These are phyloP conservation scores for Trichoderma sp. DNA, from an alignment of 2,329 filamentous ascomycete genomes.

Conservation along the genomic window DNA sequence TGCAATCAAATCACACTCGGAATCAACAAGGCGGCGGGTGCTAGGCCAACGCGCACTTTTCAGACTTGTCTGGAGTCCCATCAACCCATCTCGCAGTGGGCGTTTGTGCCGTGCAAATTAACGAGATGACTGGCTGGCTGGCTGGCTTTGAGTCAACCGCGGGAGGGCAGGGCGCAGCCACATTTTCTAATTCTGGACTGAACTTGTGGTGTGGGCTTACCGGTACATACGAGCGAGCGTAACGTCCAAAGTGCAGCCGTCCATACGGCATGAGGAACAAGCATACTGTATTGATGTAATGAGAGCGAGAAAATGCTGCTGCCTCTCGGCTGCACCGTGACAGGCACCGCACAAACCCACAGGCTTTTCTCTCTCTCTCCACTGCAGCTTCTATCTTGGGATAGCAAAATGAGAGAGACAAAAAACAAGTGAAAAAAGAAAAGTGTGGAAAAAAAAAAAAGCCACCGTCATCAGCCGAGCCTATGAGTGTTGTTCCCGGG, in stretches of 20 bases:
- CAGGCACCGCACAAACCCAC: conserved; percentile 20
- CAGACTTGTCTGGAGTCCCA: not conserved
- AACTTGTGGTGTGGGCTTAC: conserved; percentile 30
- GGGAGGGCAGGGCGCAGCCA: conserved; percentile 41
- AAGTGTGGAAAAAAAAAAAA: not conserved
- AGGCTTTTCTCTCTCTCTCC: conserved; percentile 13
- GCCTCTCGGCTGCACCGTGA: conserved; percentile 38
- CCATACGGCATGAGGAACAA: conserved; percentile 9
- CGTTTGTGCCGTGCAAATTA: conserved; percentile 14
- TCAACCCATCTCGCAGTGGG: not conserved
- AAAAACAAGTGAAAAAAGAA: not conserved
- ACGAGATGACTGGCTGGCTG: conserved; percentile 10
- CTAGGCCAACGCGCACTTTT: not conserved
- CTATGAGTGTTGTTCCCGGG: conserved; percentile 1
- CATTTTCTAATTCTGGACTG: conserved; percentile 45
- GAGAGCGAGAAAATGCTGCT: conserved; percentile 17
- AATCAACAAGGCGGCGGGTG: not conserved
- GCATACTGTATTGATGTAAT: not conserved
- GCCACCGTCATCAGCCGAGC: conserved; percentile 12
- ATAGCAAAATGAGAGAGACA: not conserved
- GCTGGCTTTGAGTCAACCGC: conserved; percentile 21
- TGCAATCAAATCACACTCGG: not conserved
- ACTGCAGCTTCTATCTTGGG: conserved; percentile 3
- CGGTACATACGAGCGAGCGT: conserved; percentile 23
- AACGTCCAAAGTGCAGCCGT: conserved; percentile 18